Conservation (phyloP, 371 early-diverging fungal genomes). For the Mucor indicus region DNA sequence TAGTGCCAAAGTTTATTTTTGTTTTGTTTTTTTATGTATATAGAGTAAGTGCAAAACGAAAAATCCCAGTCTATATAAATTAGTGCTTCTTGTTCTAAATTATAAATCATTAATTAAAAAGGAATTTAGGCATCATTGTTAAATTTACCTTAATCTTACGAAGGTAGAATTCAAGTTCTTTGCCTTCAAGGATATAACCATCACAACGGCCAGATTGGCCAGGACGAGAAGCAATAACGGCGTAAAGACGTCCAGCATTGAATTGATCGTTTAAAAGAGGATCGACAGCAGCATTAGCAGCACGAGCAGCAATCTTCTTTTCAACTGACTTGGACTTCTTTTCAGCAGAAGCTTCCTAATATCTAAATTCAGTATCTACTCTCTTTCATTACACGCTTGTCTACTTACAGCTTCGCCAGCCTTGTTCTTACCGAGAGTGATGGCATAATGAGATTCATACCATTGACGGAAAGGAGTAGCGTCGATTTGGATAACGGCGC, state of each 20-base stretch:
- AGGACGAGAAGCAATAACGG: constrained; percentile 96
- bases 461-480: constrained; percentile 98
- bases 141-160: constrained; percentile 77
- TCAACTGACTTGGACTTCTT: constrained; percentile 88
- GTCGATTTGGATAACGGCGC: constrained; percentile 96
- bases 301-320: constrained; percentile 87
- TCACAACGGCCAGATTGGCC: constrained; percentile 99
- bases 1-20: too few relatives aligned
- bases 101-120: too few relatives aligned
- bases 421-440: constrained; percentile 85
- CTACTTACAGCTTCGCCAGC: constrained; percentile 18
- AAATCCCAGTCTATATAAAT: too few relatives aligned
- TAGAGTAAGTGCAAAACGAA: too few relatives aligned
- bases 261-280: constrained; percentile 92
- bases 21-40: too few relatives aligned
- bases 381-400: neutral
- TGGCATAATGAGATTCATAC: constrained; percentile 94
- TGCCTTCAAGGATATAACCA: constrained; percentile 99
- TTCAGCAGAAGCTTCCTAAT: constrained; percentile 65
- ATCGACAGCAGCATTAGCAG: constrained; percentile 83
- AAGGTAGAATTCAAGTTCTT: constrained; percentile 97
- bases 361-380: constrained; percentile 1
- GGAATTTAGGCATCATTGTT: too few relatives aligned
- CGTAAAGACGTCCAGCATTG: constrained; percentile 94
- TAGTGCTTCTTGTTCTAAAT: too few relatives aligned